Evolutionary conservation across 805 yeast genomes (phyloP).

Genomic region (Blastobotrys chiropterorum): DNA sequence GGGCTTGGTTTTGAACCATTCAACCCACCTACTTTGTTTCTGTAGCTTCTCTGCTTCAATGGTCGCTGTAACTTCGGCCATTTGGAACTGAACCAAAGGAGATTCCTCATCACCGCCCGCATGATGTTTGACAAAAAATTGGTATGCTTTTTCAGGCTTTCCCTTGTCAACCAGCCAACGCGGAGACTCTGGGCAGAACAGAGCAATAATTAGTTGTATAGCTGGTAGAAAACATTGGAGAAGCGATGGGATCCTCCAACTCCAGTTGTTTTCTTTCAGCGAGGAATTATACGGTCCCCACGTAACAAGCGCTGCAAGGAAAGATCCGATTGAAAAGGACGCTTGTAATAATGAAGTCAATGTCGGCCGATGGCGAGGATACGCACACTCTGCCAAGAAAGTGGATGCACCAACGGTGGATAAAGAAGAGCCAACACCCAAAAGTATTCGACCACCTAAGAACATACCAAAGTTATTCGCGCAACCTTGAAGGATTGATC

Average conservation of each 20-base stretch:
- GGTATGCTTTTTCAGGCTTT: constrained; percentile 36
- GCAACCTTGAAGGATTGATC: constrained; percentile 45
- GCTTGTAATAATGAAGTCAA: constrained; percentile 61
- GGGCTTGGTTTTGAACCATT: constrained; percentile 8
- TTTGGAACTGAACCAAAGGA: constrained; percentile 11
- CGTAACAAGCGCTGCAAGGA: constrained; percentile 72
- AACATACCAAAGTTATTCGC: constrained; percentile 50
- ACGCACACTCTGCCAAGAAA: constrained; percentile 69
- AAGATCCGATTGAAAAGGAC: constrained; percentile 61
- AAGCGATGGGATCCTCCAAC: constrained; percentile 75
- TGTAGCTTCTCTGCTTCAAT: constrained; percentile 7
- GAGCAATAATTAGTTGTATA: constrained; percentile 42
- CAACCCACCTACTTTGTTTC: constrained; percentile 4
- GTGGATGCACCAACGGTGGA: constrained; percentile 73
- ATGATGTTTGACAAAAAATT: constrained; percentile 25
- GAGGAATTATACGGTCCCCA: constrained; percentile 47
- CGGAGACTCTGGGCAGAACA: constrained; percentile 83
- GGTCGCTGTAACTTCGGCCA: constrained; percentile 10
- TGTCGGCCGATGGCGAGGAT: constrained; percentile 57
- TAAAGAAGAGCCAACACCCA: constrained; percentile 73
- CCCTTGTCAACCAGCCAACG: constrained; percentile 71
- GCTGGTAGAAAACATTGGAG: constrained; percentile 59
- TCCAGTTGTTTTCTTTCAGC: constrained; percentile 40
- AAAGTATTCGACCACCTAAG: constrained; percentile 60
- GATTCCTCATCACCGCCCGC: constrained; percentile 12